Evolutionary conservation across 352 stramenopile species (phyloP).

Genomic region (Phytophthora brassicae): DNA sequence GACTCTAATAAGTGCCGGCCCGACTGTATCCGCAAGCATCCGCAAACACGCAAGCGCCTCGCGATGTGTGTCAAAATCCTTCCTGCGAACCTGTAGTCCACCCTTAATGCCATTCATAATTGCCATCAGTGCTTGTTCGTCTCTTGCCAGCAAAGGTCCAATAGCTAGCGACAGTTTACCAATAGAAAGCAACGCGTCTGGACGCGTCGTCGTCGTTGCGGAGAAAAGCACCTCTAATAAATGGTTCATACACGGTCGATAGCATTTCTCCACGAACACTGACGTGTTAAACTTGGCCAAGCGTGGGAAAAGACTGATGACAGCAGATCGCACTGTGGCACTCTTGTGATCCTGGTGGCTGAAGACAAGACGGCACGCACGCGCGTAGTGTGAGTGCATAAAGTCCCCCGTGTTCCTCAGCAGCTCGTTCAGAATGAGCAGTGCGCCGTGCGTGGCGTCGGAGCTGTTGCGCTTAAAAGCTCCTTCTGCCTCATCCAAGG

Average conservation of each 20-base stretch:
- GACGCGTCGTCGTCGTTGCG: constrained; percentile 71
- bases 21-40: constrained; percentile 81
- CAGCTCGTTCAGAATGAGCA: constrained; percentile 87
- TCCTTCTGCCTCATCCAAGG: constrained; percentile 74
- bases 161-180: constrained; percentile 85
- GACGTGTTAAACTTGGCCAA: constrained; percentile 90
- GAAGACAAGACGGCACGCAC: constrained; percentile 77
- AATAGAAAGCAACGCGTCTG: constrained; percentile 81
- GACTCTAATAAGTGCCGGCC: constrained; percentile 69
- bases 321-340: constrained; percentile 72
- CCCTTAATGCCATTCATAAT: constrained; percentile 90
- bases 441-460: constrained; percentile 76
- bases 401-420: constrained; percentile 88
- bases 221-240: constrained; percentile 83
- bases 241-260: constrained; percentile 82
- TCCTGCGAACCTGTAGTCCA: constrained; percentile 81
- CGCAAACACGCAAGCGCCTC: constrained; percentile 81
- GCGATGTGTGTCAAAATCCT: constrained; percentile 82
- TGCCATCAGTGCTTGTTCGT: constrained; percentile 75
- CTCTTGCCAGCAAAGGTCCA: constrained; percentile 67
- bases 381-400: constrained; percentile 84
- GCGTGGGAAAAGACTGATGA: constrained; percentile 84
- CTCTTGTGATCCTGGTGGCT: constrained; percentile 80
- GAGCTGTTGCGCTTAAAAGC: constrained; percentile 76
- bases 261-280: constrained; percentile 83